Percentiles rank a stretch among this genome's conserved stretches.
Evolutionary conservation across 78 protist species (phyloP).

Genomic region (Bodo saltans): DNA sequence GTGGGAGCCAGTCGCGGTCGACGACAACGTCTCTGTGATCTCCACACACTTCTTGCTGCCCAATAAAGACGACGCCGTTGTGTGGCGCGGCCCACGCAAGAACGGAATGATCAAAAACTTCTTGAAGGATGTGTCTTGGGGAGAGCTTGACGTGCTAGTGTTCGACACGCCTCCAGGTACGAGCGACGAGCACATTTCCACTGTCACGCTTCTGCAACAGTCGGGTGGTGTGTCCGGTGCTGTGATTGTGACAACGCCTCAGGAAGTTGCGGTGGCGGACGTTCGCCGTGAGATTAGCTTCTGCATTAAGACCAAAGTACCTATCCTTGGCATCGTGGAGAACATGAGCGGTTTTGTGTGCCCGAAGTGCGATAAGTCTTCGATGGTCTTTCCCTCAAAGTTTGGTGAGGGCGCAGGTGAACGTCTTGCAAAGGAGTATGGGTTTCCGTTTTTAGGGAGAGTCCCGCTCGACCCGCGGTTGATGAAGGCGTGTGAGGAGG

Average conservation of each 20-base stretch:
- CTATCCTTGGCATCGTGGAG: conserved; percentile 96
- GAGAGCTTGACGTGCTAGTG: conserved; percentile 87
- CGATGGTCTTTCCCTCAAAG: neutral
- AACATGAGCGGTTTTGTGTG: conserved; percentile 98
- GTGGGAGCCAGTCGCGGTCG: conserved; percentile 86
- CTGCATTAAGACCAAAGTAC: conserved; percentile 75
- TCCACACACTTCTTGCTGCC: conserved; percentile 90
- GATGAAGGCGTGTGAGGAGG: conserved; percentile 44
- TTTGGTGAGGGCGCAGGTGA: conserved; percentile 28
- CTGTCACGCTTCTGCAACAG: conserved; percentile 63
- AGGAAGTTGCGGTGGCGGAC: conserved; percentile 87
- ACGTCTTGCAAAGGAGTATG: conserved; percentile 23
- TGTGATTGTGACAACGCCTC: conserved; percentile 94
- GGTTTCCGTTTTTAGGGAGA: conserved; percentile 48
- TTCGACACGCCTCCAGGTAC: conserved; percentile 99
- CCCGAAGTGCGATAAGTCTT: conserved; percentile 71
- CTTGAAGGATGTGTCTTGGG: conserved; percentile 94
- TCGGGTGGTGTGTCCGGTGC: conserved; percentile 76
- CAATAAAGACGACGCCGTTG: conserved; percentile 85
- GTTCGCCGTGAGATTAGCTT: conserved; percentile 92
- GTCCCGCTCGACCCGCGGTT: conserved; percentile 65
- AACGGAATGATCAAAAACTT: conserved; percentile 93
- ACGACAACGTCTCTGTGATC: conserved; percentile 88
- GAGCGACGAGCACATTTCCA: conserved; percentile 96
- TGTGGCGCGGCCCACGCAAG: conserved; percentile 98